Evolutionary conservation across 2,329 filamentous ascomycete species (phyloP).

Genomic region (Fusarium chuoi): DNA sequence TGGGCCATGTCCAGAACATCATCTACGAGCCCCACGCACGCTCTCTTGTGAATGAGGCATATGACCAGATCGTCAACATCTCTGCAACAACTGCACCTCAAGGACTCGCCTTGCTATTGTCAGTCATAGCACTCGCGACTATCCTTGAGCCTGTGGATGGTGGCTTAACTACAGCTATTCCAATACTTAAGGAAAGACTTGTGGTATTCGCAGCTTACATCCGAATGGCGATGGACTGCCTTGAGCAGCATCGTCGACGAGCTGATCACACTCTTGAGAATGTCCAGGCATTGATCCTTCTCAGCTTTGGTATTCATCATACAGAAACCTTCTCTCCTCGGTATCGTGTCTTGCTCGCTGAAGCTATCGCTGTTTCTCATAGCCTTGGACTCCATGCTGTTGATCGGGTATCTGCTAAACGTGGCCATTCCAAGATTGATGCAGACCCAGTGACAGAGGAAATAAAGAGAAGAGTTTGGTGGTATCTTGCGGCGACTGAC

Average conservation of each 20-base stretch:
- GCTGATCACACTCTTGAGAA: background rate
- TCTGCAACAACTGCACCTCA: background rate
- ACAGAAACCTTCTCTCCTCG: background rate
- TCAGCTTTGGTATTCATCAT: background rate
- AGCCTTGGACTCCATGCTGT: background rate
- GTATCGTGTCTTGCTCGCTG: background rate
- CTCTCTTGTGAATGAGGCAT: background rate
- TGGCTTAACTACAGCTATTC: background rate
- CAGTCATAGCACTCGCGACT: background rate
- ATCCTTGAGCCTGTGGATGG: background rate
- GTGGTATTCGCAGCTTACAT: background rate
- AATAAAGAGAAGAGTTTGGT: background rate
- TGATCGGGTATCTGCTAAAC: fast-evolving
- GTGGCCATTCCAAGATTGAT: fast-evolving
- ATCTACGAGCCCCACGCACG: background rate
- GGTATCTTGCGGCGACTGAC: background rate
- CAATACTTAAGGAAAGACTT: background rate
- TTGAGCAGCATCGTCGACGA: background rate
- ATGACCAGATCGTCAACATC: background rate
- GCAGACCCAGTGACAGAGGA: background rate
- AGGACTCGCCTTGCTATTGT: background rate
- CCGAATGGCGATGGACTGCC: background rate
- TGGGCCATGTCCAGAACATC: background rate
- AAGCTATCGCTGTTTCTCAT: background rate
- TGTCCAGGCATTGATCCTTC: background rate